These are phyloP conservation scores for Zoysia japonica DNA, from an alignment of 176 grass and related monocot genomes.

Conservation along the genomic window DNA sequence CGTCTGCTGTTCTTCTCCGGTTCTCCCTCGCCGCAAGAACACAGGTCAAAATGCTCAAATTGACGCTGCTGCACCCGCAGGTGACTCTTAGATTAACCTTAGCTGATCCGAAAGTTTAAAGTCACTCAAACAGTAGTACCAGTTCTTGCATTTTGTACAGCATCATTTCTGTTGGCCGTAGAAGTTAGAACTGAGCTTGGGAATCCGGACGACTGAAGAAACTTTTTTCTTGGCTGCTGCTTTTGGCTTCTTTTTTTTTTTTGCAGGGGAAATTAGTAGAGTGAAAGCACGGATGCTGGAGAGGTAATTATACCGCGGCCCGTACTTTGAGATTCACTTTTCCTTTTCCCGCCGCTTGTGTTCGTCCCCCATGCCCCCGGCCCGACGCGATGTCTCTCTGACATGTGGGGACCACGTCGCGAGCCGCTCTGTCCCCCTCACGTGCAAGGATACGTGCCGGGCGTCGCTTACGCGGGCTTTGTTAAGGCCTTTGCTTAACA, in stretches of 20 bases:
- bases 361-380: not conserved
- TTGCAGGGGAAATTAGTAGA: constrained; percentile 5
- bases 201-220: not conserved
- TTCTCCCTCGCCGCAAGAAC: not conserved
- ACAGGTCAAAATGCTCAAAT: too few relatives aligned
- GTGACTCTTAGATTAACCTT: not conserved
- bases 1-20: not conserved
- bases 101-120: not conserved
- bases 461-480: too few relatives aligned
- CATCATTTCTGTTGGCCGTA: not conserved
- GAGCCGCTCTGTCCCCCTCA: not conserved
- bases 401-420: not conserved
- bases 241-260: not conserved
- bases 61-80: too few relatives aligned
- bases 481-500: not conserved
- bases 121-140: not conserved
- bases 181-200: not conserved
- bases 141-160: not conserved
- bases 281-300: constrained; percentile 10
- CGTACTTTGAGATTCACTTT: constrained; percentile 45
- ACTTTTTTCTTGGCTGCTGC: not conserved
- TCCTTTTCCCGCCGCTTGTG: constrained; percentile 42
- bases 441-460: constrained; percentile 1
- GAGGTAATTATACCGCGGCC: constrained; percentile 41
- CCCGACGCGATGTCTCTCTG: not conserved